Percentiles rank a stretch among this genome's conserved stretches.
These are phyloP conservation scores for Paramecium octaurelia DNA, from an alignment of 73 alveolate genomes.

Conservation along the genomic window DNA sequence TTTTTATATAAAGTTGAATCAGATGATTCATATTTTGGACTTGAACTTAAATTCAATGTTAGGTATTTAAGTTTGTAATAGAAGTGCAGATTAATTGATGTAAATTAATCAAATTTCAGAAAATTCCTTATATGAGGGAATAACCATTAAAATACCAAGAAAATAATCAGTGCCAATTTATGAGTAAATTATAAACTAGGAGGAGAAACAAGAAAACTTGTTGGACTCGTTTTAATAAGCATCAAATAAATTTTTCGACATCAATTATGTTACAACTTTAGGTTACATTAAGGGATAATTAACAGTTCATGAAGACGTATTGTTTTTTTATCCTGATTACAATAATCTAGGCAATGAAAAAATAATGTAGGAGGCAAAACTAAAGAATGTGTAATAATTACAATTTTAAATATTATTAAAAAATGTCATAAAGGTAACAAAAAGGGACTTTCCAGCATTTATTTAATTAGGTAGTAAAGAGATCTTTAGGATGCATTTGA, in stretches of 20 bases:
- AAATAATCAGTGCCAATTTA: not conserved
- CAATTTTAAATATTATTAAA: not conserved
- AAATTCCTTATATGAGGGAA: not conserved
- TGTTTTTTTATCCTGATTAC: conserved; percentile 28
- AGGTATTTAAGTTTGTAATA: conserved; percentile 6
- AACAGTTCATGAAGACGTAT: not conserved
- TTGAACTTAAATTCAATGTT: conserved; percentile 22
- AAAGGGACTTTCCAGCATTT: not conserved
- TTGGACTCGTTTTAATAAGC: not conserved
- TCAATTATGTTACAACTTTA: not conserved
- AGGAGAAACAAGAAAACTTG: not conserved
- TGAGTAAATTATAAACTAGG: not conserved
- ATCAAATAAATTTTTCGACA: not conserved
- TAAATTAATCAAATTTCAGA: conserved; percentile 16
- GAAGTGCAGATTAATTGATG: not conserved
- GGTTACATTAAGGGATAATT: conserved; percentile 12
- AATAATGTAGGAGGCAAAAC: not conserved
- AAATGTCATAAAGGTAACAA: not conserved
- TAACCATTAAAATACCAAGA: not conserved
- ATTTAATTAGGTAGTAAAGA: not conserved
- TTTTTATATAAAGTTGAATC: conserved; percentile 53
- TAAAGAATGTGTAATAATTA: not conserved
- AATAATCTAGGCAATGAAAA: not conserved
- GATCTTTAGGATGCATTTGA: not conserved
- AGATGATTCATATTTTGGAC: conserved; percentile 34